These are phyloP conservation scores for Auriculariales sp. DNA, from an alignment of 768 basidiomycete species.

Conservation along the genomic window DNA sequence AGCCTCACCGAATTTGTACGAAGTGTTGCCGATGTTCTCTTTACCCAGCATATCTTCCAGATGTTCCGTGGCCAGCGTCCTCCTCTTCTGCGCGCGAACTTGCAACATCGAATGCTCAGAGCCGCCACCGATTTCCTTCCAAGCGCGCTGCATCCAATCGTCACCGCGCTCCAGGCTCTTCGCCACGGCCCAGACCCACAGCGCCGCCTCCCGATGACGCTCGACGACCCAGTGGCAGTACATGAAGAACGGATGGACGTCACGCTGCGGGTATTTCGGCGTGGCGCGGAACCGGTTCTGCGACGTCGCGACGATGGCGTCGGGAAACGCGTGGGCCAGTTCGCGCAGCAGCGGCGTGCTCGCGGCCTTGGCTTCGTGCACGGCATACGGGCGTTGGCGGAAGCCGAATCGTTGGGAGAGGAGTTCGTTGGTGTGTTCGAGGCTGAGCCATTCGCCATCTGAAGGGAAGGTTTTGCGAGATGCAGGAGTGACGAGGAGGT, in stretches of 20 bases:
- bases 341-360: slow-evolving; percentile 21
- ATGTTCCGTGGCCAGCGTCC: slow-evolving; percentile 3
- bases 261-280: slow-evolving; percentile 15
- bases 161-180: slow-evolving; percentile 14
- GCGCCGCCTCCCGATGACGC: slow-evolving; percentile 21
- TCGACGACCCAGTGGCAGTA: slow-evolving; percentile 19
- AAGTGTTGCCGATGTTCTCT: not conserved
- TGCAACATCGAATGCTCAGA: not conserved
- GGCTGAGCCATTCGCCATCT: slow-evolving; percentile 11
- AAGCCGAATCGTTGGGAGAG: slow-evolving; percentile 22
- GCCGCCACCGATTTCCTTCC: slow-evolving; percentile 18
- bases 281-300: slow-evolving; percentile 19
- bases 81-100: not conserved
- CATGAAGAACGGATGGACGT: slow-evolving; percentile 20
- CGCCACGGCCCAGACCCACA: slow-evolving; percentile 24
- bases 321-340: slow-evolving; percentile 16
- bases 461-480: not conserved
- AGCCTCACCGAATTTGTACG: slow-evolving; percentile 6
- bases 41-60: not conserved
- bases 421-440: slow-evolving; percentile 9
- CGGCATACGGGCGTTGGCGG: slow-evolving; percentile 23
- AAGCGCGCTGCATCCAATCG: slow-evolving; percentile 11
- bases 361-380: slow-evolving; percentile 24
- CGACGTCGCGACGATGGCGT: slow-evolving; percentile 17
- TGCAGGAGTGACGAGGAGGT: slow-evolving; percentile 8